Base-by-base conservation (phyloP, 306 rosid species). In the Crataegus laevigata region DNA sequence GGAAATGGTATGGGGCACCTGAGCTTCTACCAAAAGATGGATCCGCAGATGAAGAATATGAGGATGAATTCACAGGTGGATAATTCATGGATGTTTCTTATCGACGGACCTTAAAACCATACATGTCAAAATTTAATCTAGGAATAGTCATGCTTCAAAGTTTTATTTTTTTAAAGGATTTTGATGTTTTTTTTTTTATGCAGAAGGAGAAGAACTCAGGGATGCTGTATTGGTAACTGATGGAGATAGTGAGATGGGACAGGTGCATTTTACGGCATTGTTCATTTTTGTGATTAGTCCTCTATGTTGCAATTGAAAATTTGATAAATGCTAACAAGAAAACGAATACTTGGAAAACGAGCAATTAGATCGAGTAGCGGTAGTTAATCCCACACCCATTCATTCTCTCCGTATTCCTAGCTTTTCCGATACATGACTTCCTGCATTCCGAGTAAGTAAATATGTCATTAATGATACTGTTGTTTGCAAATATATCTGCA, bases 1-100 rank as follows among this genome's bases (percentile, higher is more conserved):
- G 98, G 82, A 91, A 83, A 80, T 91, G 98, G 97, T 90, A 92
- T 68, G 98, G 97, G 47, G 96, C 98, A 62, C 98, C 98, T 70
- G 97, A 88, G 47, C 82, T 88, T 43, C 77, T 87, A 74, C 82
- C 91, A n/a, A 86, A 87, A 81, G 93, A 90, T 74, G 96, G 78
- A 30, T 57, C 93, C 36, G 12, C 50, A 24, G 67, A 70, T 57
- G 87, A 88, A 73, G 88, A 87, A 71, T 86, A 87, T 40, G 96
- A 74, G 63, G 87, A 81, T 74, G 89, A 79, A 69, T 83, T 62
- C 67, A 54, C 78, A 1, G 96, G 97, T 91, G 86, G 72, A 11
- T 69, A 69, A 72, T 77, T 29, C 19, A 26, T 9, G 28, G 43
- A 17, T 73, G 64, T 65, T 72, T 72, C 55, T 40, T 0, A 8